Evolutionary conservation across 2,329 filamentous ascomycete species (phyloP).

Genomic region (Cladobotryum mycophilum): DNA sequence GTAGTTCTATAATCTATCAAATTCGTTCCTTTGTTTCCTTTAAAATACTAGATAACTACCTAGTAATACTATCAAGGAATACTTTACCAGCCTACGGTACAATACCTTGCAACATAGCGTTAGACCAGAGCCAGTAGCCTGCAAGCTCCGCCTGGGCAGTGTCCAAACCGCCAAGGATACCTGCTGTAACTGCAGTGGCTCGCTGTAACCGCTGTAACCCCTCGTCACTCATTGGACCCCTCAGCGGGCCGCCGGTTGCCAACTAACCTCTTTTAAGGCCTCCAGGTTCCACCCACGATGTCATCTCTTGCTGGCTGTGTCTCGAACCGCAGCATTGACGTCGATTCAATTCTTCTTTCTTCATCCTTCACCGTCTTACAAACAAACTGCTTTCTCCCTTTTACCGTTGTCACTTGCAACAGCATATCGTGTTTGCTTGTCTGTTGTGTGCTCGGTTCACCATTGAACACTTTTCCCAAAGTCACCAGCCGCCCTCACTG

Average conservation of each 20-base stretch:
- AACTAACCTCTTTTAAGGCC: neutral
- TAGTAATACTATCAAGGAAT: too few relatives aligned
- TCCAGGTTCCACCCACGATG: constrained; percentile 14
- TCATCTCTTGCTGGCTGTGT: constrained; percentile 12
- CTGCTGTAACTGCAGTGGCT: too few relatives aligned
- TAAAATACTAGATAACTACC: too few relatives aligned
- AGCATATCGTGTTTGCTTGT: neutral
- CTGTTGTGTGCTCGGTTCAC: neutral
- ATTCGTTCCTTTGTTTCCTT: too few relatives aligned
- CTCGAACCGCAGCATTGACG: constrained; percentile 7
- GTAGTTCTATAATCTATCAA: too few relatives aligned
- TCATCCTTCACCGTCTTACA: neutral
- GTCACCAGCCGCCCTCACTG: too few relatives aligned
- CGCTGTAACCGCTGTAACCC: neutral
- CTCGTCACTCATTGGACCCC: constrained; percentile 1
- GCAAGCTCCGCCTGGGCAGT: too few relatives aligned
- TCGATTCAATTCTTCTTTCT: neutral
- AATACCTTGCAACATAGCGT: too few relatives aligned
- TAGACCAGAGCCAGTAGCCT: too few relatives aligned
- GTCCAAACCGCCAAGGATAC: too few relatives aligned
- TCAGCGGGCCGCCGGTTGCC: constrained; percentile 7
- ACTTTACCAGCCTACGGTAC: too few relatives aligned
- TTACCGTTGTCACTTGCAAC: neutral
- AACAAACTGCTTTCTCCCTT: neutral
- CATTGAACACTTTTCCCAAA: neutral